Conservation (phyloP, 345 rosid species). For the Sisymbrium altissimum region DNA sequence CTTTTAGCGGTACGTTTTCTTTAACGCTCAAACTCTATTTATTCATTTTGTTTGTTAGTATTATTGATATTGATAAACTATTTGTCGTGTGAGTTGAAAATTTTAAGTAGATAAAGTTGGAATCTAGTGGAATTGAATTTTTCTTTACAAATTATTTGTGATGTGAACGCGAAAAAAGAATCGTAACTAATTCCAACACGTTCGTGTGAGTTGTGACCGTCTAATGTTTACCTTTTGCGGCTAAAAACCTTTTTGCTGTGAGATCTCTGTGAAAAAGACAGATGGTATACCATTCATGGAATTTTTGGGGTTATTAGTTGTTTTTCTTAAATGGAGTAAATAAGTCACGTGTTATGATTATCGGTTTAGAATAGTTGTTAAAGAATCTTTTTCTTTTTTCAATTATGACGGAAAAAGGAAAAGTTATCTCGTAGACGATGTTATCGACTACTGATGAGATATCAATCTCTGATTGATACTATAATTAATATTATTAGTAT, state of each 20-base stretch:
- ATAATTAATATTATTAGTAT: too few species aligned
- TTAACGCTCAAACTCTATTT: neutral
- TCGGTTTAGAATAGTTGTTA: neutral
- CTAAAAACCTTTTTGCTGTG: neutral
- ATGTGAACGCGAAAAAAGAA: neutral
- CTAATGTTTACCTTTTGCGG: neutral
- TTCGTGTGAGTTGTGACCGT: neutral
- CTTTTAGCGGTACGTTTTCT: conserved; percentile 58
- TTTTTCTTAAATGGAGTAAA: neutral
- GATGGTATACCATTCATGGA: neutral
- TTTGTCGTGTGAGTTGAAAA: too few species aligned
- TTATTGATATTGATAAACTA: too few species aligned
- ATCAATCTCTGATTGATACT: too few species aligned
- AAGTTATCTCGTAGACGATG: neutral
- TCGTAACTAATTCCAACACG: conserved; percentile 12
- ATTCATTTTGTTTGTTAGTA: too few species aligned
- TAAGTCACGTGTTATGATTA: neutral
- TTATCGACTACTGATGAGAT: too few species aligned
- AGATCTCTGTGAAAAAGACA: conserved; percentile 3
- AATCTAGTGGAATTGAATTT: too few species aligned
- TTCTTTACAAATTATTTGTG: neutral
- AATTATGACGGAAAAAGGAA: neutral
- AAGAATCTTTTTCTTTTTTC: neutral
- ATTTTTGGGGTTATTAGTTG: neutral
- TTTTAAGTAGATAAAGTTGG: neutral